Conservation (phyloP, 1,284 basidiomycete species). For the Microbotryomycetes sp. region DNA sequence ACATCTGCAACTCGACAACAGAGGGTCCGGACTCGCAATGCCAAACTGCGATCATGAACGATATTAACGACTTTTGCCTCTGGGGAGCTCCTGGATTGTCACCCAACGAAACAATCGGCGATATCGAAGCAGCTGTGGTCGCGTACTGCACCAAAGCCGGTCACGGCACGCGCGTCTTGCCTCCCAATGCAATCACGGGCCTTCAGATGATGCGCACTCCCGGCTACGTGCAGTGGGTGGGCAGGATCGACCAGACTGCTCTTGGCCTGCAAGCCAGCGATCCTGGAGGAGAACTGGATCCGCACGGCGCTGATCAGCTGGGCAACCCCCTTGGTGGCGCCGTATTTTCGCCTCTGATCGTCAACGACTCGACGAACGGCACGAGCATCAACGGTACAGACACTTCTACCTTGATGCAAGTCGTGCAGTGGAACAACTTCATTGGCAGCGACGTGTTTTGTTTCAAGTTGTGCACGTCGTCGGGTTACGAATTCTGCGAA, state of each 20-base stretch:
- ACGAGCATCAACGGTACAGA: slow-evolving; percentile 40
- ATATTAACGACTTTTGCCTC: slow-evolving; percentile 26
- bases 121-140: slow-evolving; percentile 33
- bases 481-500: slow-evolving; percentile 46
- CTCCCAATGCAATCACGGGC: slow-evolving; percentile 54
- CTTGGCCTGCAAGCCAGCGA: slow-evolving; percentile 52
- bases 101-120: slow-evolving; percentile 22
- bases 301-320: slow-evolving; percentile 25
- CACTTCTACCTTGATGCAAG: slow-evolving; percentile 47
- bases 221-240: slow-evolving; percentile 57
- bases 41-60: slow-evolving; percentile 49
- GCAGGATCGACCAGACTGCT: slow-evolving; percentile 54
- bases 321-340: slow-evolving; percentile 27
- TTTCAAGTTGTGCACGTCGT: slow-evolving; percentile 52
- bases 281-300: slow-evolving; percentile 48
- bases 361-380: slow-evolving; percentile 22
- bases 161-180: slow-evolving; percentile 58
- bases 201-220: slow-evolving; percentile 55
- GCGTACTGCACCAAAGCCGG: slow-evolving; percentile 47
- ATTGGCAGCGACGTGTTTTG: slow-evolving; percentile 54
- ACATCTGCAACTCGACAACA: slow-evolving; percentile 63
- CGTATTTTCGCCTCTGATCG: background rate
- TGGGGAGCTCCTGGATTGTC: slow-evolving; percentile 15
- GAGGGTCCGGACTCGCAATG: slow-evolving; percentile 54
- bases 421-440: slow-evolving; percentile 56